Percentiles rank a stretch among this genome's conserved stretches.
These are phyloP conservation scores for Colletotrichum incanum DNA, from an alignment of 2,329 filamentous ascomycete genomes.

Conservation along the genomic window DNA sequence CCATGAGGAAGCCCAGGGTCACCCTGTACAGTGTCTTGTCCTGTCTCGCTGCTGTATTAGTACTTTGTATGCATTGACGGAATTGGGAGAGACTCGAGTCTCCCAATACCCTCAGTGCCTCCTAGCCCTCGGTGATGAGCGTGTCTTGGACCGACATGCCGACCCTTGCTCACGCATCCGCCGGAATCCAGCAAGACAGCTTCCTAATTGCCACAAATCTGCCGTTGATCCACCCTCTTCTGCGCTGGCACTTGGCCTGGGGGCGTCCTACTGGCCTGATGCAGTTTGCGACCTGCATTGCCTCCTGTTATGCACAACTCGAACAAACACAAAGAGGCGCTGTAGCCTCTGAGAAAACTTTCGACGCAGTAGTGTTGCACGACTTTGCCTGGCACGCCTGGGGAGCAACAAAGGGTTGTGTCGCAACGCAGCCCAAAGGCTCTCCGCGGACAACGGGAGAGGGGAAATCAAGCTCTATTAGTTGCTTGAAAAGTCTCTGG, in stretches of 20 bases:
- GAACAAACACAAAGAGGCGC: slow-evolving; percentile 10
- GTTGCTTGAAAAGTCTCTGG: background rate
- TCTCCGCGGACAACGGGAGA: background rate
- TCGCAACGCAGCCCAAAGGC: background rate
- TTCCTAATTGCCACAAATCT: slow-evolving; percentile 14
- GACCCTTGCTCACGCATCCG: slow-evolving; percentile 21
- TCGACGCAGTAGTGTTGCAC: background rate
- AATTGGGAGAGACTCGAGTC: background rate
- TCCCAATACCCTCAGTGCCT: background rate
- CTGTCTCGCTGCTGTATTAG: background rate
- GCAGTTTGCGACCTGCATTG: slow-evolving; percentile 19
- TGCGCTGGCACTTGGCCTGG: slow-evolving; percentile 32
- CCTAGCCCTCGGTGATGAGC: slow-evolving; percentile 11
- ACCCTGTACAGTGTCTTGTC: slow-evolving; percentile 5
- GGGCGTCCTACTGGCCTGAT: slow-evolving; percentile 14
- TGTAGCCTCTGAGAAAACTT: background rate
- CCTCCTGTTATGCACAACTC: slow-evolving; percentile 13
- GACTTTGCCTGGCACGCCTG: background rate
- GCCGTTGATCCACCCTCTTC: slow-evolving; percentile 14
- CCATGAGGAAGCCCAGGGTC: background rate
- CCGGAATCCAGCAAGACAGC: background rate
- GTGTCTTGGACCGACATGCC: slow-evolving; percentile 23
- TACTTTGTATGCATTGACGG: background rate
- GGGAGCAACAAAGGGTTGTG: background rate
- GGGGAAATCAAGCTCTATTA: slow-evolving; percentile 14